phyloP scores from a whole-genome alignment of 768 basidiomycete genomes.

The Melanogaster broomeanus region DNA sequence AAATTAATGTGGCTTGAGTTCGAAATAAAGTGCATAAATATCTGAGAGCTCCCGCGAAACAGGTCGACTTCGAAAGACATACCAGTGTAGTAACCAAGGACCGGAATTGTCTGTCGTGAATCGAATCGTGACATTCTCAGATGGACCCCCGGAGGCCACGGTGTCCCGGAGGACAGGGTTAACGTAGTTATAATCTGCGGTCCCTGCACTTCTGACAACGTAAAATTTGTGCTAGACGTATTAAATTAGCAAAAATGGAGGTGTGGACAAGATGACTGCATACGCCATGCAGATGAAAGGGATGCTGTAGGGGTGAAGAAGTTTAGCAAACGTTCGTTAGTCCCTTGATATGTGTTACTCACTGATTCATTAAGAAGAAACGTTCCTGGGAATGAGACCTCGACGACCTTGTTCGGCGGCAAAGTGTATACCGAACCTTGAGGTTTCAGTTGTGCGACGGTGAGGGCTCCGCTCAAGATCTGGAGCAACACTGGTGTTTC shows the following conservation, averaged over 20 bases:
- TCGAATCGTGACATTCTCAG: slow-evolving; percentile 52
- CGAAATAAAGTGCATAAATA: too few species aligned
- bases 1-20: too few species aligned
- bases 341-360: slow-evolving; percentile 8
- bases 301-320: neutral
- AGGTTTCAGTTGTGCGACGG: neutral
- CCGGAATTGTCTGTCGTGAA: slow-evolving; percentile 70
- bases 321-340: neutral
- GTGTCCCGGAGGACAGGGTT: slow-evolving; percentile 40
- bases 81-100: slow-evolving; percentile 54
- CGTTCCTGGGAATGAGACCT: too few species aligned
- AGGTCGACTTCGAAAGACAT: too few species aligned
- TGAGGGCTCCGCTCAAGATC: slow-evolving; percentile 22
- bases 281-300: slow-evolving; percentile 44
- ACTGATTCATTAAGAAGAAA: slow-evolving; percentile 29
- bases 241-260: neutral
- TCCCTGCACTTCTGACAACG: slow-evolving; percentile 38
- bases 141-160: slow-evolving; percentile 31
- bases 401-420: slow-evolving; percentile 15
- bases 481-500: slow-evolving; percentile 17
- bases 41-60: too few species aligned
- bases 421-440: slow-evolving; percentile 13
- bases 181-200: slow-evolving; percentile 33
- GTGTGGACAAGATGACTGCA: slow-evolving; percentile 11
- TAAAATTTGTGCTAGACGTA: slow-evolving; percentile 44